Percentiles rank a stretch among this genome's conserved stretches.
Evolutionary conservation across 495 filamentous ascomycete genomes (phyloP).

Genomic region (Oleoguttula mirabilis): DNA sequence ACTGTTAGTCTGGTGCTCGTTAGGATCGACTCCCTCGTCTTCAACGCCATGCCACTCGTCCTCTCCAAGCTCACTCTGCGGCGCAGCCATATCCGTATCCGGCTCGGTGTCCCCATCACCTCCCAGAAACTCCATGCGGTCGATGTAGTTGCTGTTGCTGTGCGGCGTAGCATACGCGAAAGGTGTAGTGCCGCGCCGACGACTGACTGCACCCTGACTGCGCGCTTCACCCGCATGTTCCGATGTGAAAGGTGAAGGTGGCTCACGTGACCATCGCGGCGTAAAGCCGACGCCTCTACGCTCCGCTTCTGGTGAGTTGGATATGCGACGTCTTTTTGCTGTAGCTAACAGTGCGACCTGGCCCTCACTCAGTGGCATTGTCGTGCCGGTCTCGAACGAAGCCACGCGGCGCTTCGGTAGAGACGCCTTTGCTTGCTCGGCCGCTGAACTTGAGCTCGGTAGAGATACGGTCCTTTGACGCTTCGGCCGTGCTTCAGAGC

Average conservation of each 20-base stretch:
- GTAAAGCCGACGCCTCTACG: conserved; percentile 19
- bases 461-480: conserved; percentile 37
- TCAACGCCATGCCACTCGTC: conserved; percentile 21
- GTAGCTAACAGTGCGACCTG: neutral
- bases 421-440: conserved; percentile 18
- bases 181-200: conserved; percentile 34
- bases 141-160: conserved; percentile 24
- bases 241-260: conserved; percentile 22
- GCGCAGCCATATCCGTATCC: conserved; percentile 10
- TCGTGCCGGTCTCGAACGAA: conserved; percentile 21
- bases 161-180: conserved; percentile 43
- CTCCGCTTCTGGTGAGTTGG: conserved; percentile 18
- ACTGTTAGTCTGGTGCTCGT: neutral
- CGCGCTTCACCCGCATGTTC: conserved; percentile 19
- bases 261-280: conserved; percentile 22
- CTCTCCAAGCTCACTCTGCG: conserved; percentile 5
- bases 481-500: neutral
- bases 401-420: conserved; percentile 32
- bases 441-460: conserved; percentile 26
- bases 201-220: conserved; percentile 7
- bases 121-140: conserved; percentile 2
- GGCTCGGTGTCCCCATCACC: conserved; percentile 18
- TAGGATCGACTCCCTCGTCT: conserved; percentile 2
- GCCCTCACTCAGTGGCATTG: neutral
- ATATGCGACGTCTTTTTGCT: conserved; percentile 17